Percentiles rank a stretch among this genome's conserved stretches.
phyloP scores from a whole-genome alignment of 768 basidiomycete genomes.

The Suillus occidentalis region DNA sequence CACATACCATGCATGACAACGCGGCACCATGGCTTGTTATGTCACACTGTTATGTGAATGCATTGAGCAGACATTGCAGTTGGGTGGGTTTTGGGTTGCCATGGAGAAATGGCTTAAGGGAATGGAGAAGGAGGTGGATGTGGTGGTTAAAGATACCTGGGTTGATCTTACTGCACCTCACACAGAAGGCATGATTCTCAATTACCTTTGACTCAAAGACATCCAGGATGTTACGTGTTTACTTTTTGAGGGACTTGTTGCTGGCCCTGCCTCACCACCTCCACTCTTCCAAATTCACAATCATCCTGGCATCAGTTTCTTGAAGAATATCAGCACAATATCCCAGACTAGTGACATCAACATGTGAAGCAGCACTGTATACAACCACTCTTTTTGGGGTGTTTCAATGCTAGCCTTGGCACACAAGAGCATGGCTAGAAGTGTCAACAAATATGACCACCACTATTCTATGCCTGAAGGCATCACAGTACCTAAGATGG shows the following conservation, averaged over 20 bases:
- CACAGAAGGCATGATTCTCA: background rate
- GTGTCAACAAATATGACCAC: no score
- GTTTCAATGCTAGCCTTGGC: no score
- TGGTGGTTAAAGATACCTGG: background rate
- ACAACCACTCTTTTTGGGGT: no score
- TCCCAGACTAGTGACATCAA: no score
- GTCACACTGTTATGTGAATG: no score
- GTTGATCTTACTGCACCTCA: background rate
- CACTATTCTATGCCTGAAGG: no score
- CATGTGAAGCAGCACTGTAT: no score
- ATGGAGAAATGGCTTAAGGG: background rate
- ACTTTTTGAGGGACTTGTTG: background rate
- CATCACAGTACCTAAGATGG: no score
- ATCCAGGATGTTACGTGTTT: background rate
- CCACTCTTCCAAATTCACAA: background rate
- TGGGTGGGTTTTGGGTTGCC: background rate
- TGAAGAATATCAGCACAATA: no score
- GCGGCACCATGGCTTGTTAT: no score
- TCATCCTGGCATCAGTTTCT: background rate
- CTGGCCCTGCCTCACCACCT: background rate
- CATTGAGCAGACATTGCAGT: background rate
- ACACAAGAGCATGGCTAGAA: no score
- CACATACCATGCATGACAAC: no score
- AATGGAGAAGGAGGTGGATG: background rate
- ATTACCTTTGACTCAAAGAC: background rate